Base-by-base conservation (phyloP, 768 basidiomycete genomes). In the Gautieria morchelliformis region DNA sequence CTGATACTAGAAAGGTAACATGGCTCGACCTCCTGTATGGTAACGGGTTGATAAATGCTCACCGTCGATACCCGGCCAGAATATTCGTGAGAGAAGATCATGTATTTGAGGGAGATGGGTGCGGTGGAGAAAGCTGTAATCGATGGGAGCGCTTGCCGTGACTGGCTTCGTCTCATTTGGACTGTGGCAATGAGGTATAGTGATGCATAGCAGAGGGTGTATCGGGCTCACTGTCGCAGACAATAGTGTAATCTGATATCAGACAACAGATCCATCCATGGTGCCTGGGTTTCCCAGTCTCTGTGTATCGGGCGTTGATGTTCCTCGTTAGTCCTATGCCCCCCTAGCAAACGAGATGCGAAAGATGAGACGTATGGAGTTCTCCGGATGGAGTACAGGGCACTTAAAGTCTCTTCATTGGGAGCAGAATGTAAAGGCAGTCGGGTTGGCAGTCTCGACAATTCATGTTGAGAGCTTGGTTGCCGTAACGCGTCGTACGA, bases 51-150 rank as follows among this genome's bases (percentile, higher is more conserved):
- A 9, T 44, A 44, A 17, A 9, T 44, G 20, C 42, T 44, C 2
- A 88, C 89, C 82, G 66, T 88, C 77, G 42, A 92, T 84, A 14
- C 86, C 88, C 10, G 78, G 71, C 89, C 89, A 91, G 66, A 92
- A 92, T 0, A 74, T 77, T 11, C 82, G 75, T 49, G 74, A 70
- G 42, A 92, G 70, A 3, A 91, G 69, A 48, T 85, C 85, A 58
- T 91, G 85, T 15, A 90, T 78, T 66, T 90, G 88, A 47, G 69
- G 69, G 6, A 91, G 67, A 66, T 91, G 87, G 41, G 64, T 74
- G 14, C 70, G 60, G 53, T 80, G 79, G 12, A 92, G 76, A 32
- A 78, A 75, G 17, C 75, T 74, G 59, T 89, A 92, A 6, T 73
- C 73, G 58, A 91, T 83, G 1, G 87, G 82, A 3, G 75, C 79